Evolutionary conservation across 257 asterid genomes (phyloP).

Genomic region (Salvia miltiorrhiza): DNA sequence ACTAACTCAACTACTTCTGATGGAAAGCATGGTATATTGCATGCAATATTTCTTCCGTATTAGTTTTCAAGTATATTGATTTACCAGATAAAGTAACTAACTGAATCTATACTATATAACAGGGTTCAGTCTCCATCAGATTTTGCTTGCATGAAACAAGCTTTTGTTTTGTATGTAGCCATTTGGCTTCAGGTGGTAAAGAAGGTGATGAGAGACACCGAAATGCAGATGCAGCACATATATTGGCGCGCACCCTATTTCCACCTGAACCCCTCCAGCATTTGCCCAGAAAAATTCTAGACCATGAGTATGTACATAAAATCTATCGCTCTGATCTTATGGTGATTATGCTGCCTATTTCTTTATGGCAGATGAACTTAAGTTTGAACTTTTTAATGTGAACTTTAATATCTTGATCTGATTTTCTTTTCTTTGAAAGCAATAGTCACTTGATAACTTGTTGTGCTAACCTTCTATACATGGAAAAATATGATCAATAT

Average conservation of each 20-base stretch:
- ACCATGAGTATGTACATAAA: conserved; percentile 48
- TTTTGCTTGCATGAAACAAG: conserved; percentile 53
- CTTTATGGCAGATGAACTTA: not conserved
- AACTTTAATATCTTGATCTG: not conserved
- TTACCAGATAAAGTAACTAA: conserved; percentile 22
- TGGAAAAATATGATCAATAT: not conserved
- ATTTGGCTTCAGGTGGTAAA: conserved; percentile 58
- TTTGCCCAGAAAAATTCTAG: conserved; percentile 57
- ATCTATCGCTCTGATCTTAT: not conserved
- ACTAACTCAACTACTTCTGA: not conserved
- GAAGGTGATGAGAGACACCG: conserved; percentile 52
- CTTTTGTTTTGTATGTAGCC: conserved; percentile 61
- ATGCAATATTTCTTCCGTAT: not conserved
- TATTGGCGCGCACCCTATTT: conserved; percentile 44
- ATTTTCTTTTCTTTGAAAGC: not conserved
- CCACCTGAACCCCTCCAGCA: conserved; percentile 33
- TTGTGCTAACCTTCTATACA: not conserved
- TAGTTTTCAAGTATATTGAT: not conserved
- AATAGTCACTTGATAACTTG: not conserved
- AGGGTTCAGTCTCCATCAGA: conserved; percentile 68
- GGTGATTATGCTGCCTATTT: not conserved
- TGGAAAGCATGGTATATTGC: not conserved
- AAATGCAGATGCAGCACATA: conserved; percentile 49
- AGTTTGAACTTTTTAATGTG: not conserved
- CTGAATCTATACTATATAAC: conserved; percentile 22